Conservation (phyloP, 768 basidiomycete species). For the Leccinum subgranulosum region DNA sequence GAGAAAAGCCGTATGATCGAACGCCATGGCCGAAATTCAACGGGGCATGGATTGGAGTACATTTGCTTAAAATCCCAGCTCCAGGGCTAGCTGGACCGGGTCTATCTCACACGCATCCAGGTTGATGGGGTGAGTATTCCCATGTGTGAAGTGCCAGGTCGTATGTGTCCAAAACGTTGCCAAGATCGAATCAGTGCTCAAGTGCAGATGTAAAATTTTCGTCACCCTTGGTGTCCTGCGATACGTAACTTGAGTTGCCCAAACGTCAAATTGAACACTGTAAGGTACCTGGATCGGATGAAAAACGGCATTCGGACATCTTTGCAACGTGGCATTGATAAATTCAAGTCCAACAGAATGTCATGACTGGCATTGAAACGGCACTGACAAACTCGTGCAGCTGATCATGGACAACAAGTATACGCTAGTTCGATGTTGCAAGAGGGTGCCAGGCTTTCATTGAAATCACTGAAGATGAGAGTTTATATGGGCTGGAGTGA, state of each 20-base stretch:
- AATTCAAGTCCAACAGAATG: neutral
- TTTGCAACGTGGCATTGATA: neutral
- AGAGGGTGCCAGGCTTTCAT: neutral
- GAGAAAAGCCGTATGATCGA: neutral
- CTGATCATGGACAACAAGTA: neutral
- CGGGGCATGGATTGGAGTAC: neutral
- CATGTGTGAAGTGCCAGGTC: neutral
- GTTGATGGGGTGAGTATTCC: neutral
- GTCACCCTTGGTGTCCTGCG: neutral
- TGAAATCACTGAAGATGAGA: neutral
- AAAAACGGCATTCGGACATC: neutral
- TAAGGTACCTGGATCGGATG: neutral
- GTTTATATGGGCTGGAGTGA: neutral
- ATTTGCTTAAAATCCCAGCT: neutral
- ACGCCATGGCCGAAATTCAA: neutral
- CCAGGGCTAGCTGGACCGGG: neutral
- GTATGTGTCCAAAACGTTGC: neutral
- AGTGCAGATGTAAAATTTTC: neutral
- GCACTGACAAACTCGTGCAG: too few species aligned
- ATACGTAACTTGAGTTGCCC: neutral
- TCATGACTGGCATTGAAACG: too few species aligned
- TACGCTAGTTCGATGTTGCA: neutral
- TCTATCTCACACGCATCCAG: neutral
- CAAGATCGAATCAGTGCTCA: neutral
- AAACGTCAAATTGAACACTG: neutral